Conservation (phyloP, 495 filamentous ascomycete genomes). For the Penicillium parvum region DNA sequence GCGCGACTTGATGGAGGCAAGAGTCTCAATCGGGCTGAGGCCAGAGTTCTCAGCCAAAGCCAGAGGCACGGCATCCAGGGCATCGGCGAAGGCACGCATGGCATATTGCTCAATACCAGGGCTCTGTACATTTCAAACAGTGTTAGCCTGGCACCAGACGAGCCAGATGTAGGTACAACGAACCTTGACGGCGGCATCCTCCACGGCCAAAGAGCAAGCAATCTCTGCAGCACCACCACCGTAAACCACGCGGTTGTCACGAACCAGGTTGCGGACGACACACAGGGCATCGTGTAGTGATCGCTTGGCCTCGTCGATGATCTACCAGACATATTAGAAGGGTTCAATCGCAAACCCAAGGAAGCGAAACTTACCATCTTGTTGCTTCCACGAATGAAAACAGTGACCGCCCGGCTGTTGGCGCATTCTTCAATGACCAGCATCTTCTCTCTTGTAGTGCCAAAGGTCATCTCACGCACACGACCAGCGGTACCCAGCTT, state of each 20-base stretch:
- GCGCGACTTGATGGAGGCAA: slow-evolving; percentile 90
- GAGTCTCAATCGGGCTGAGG: slow-evolving; percentile 88
- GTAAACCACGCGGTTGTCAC: slow-evolving; percentile 97
- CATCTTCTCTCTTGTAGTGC: slow-evolving; percentile 98
- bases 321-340: slow-evolving; percentile 45
- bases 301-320: slow-evolving; percentile 98
- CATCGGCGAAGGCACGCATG: slow-evolving; percentile 96
- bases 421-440: slow-evolving; percentile 98
- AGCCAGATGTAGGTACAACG: slow-evolving; percentile 3
- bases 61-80: slow-evolving; percentile 92
- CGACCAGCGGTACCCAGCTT: slow-evolving; percentile 89
- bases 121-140: slow-evolving; percentile 45
- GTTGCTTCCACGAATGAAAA: slow-evolving; percentile 96
- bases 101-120: slow-evolving; percentile 96
- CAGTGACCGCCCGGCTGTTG: slow-evolving; percentile 92
- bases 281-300: slow-evolving; percentile 96
- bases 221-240: slow-evolving; percentile 97
- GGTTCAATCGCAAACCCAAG: background rate
- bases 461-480: slow-evolving; percentile 92
- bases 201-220: slow-evolving; percentile 92
- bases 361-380: slow-evolving; percentile 73
- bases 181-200: slow-evolving; percentile 88
- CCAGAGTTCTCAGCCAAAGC: slow-evolving; percentile 96
- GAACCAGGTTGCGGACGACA: slow-evolving; percentile 93
- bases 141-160: slow-evolving; percentile 5